Conservation (phyloP, 139 green algal genomes). For the Limnomonas spitsbergensis region DNA sequence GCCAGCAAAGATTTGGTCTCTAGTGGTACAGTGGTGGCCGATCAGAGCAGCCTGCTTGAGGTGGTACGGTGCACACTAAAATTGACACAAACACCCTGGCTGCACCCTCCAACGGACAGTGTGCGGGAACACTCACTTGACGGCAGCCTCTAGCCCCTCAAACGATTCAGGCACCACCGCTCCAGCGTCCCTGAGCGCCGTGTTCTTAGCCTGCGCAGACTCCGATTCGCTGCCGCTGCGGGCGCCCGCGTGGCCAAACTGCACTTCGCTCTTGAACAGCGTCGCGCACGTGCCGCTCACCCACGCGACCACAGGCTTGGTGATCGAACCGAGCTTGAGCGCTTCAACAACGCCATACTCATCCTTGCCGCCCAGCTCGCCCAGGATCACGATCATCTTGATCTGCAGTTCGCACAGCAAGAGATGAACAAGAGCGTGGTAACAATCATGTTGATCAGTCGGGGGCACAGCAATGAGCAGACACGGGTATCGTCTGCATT, state of each 20-base stretch:
- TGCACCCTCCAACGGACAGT: too few species aligned
- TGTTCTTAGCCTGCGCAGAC: slow-evolving; percentile 78
- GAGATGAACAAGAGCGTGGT: neutral
- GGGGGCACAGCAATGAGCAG: neutral
- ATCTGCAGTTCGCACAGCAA: too few species aligned
- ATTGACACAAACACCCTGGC: too few species aligned
- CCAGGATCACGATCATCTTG: slow-evolving; percentile 95
- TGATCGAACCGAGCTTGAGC: slow-evolving; percentile 68
- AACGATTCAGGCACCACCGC: slow-evolving; percentile 87
- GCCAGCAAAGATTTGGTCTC: too few species aligned
- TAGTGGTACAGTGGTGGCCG: too few species aligned
- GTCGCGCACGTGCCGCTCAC: slow-evolving; percentile 90
- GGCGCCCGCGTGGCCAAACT: slow-evolving; percentile 91
- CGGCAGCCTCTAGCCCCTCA: slow-evolving; percentile 76
- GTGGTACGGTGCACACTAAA: too few species aligned
- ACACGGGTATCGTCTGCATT: neutral
- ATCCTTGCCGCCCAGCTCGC: slow-evolving; percentile 85
- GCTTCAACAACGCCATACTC: slow-evolving; percentile 89
- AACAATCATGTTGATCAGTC: neutral
- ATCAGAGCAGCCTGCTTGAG: too few species aligned
- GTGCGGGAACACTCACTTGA: slow-evolving; percentile 48
- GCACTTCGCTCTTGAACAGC: slow-evolving; percentile 92
- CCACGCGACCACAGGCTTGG: slow-evolving; percentile 87
- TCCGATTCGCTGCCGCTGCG: slow-evolving; percentile 68
- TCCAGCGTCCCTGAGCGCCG: slow-evolving; percentile 74